phyloP scores from a whole-genome alignment of 1,139 yeast species.

The Magnusiomyces sp. region DNA sequence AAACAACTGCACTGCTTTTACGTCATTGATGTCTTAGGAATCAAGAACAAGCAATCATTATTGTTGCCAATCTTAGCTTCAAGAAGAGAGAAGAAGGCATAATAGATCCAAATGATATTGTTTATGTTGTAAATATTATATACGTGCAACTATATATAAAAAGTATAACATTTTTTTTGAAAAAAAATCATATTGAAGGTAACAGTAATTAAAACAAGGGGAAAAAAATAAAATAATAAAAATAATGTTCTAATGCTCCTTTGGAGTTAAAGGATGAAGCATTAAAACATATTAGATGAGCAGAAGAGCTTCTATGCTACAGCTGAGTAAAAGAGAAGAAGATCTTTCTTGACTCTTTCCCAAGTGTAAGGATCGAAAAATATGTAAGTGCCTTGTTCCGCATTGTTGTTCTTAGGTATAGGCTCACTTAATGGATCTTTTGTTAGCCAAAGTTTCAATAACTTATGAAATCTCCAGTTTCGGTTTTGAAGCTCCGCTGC shows the following conservation, averaged over 20 bases:
- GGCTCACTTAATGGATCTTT: constrained; percentile 91
- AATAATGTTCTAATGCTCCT: constrained; percentile 24
- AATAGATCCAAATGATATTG: neutral
- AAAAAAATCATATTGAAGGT: neutral
- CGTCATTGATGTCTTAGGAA: too few species aligned
- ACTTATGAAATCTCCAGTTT: constrained; percentile 97
- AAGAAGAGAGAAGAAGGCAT: neutral
- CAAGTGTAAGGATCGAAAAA: constrained; percentile 94
- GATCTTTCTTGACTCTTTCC: constrained; percentile 72
- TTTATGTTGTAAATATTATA: neutral
- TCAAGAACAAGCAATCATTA: too few species aligned
- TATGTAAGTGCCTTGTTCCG: constrained; percentile 91
- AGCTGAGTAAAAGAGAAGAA: constrained; percentile 33
- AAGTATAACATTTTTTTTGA: too few species aligned
- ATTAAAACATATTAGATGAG: too few species aligned
- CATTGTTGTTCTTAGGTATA: constrained; percentile 49
- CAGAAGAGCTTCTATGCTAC: too few species aligned
- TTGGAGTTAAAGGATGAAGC: constrained; percentile 23
- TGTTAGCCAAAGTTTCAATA: constrained; percentile 91
- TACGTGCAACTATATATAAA: too few species aligned
- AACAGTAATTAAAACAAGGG: neutral
- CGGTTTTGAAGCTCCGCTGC: constrained; percentile 80
- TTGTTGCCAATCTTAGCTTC: too few species aligned
- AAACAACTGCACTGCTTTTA: too few species aligned
- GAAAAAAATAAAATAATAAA: neutral